These are phyloP conservation scores for Crithidia expoeki DNA, from an alignment of 208 protist genomes.

Conservation along the genomic window DNA sequence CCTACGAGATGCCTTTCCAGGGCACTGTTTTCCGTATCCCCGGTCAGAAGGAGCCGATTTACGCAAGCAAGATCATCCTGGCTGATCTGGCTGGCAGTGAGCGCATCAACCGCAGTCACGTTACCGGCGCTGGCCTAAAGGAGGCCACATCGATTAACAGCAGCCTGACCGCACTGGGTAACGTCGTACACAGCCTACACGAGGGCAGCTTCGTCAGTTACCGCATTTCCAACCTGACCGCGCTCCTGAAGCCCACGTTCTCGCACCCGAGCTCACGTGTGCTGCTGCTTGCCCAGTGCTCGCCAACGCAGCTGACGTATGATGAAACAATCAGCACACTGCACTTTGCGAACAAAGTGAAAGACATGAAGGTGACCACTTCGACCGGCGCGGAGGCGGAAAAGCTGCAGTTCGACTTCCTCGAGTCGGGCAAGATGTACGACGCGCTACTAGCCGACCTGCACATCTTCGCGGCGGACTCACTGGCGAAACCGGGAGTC, in stretches of 20 bases:
- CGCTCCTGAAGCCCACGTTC: conserved; percentile 87
- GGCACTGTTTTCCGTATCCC: conserved; percentile 60
- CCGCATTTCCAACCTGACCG: conserved; percentile 90
- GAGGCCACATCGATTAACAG: conserved; percentile 93
- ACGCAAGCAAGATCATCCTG: conserved; percentile 86
- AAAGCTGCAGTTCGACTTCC: conserved; percentile 68
- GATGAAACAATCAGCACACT: conserved; percentile 90
- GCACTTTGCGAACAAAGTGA: conserved; percentile 92
- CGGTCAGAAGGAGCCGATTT: conserved; percentile 82
- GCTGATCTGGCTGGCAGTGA: conserved; percentile 95
- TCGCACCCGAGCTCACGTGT: conserved; percentile 75
- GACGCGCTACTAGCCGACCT: conserved; percentile 77
- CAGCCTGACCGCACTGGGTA: conserved; percentile 92
- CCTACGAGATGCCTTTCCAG: conserved; percentile 80
- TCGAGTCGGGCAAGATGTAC: conserved; percentile 53
- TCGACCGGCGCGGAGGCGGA: conserved; percentile 44
- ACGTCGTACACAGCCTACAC: conserved; percentile 90
- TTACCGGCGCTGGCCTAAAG: conserved; percentile 68
- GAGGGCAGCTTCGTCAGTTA: conserved; percentile 87
- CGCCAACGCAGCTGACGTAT: conserved; percentile 77
- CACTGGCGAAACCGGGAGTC: conserved; percentile 42
- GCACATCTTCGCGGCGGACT: conserved; percentile 68
- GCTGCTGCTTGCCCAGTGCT: conserved; percentile 87
- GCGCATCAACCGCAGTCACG: conserved; percentile 64
- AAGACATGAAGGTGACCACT: conserved; percentile 78